Base-by-base conservation (phyloP, 768 basidiomycete genomes). In the Coprinopsis cinerea region DNA sequence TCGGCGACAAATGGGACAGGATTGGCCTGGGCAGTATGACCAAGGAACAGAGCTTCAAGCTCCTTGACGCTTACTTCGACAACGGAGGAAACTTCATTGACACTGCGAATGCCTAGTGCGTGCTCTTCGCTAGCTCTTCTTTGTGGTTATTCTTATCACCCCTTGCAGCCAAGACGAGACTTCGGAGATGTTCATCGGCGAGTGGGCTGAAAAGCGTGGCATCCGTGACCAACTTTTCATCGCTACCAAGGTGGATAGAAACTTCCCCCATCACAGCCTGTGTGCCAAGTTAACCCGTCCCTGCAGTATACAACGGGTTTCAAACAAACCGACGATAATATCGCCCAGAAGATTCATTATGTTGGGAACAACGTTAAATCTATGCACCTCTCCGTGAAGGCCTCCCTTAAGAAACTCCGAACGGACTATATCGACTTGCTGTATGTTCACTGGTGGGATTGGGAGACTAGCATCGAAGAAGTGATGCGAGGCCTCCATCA, bases 401-500 rank as follows among this genome's bases (percentile, higher is more conserved):
- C 62, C 2, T 73, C 69, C 14, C 59, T 78, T 48, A 70, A 70
- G 62, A 74, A 73, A 55, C 66, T 79, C 4, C 60, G 69, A 23
- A 74, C 71, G 0, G 57, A 59, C 2, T 74, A 74, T 48, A 70
- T 76, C 49, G 77, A 79, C 52, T 56, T 77, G 36, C 60, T 74
- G 11, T 74, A 74, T 55, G 37, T 73, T 2, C 71, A 75, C 49
- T 72, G 66, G 63, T 76, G 78, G 77, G 79, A 81, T 55, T 78
- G 66, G 53, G 60, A 67, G 11, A 77, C 75, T 10, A 64, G 67
- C 5, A 67, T 82, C 42, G 73, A 76, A 55, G 81, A 84, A 61
- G 62, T 82, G 27, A 80, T 83, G 78, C 68, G 73, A 44, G 62
- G 66, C 5, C 62, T 84, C 9, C 75, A 83, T 53, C 66, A 67